A percentile compares a stretch with the other conserved stretches of the same genome.
These are phyloP conservation scores for Ramicandelaber brevisporus DNA, from an alignment of 192 early-diverging fungal genomes.

Conservation along the genomic window DNA sequence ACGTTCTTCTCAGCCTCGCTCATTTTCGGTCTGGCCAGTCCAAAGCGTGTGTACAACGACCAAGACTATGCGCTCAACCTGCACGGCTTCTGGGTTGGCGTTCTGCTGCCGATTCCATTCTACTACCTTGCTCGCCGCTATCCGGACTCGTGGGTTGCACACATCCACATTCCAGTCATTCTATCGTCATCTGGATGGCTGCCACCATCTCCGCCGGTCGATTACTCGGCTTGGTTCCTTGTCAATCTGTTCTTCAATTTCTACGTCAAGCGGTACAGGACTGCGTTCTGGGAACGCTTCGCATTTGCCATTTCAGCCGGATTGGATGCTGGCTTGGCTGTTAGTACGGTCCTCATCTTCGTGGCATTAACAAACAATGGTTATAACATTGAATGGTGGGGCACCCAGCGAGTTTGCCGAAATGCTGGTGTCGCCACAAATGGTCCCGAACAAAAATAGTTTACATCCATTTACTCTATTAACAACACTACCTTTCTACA, in stretches of 20 bases:
- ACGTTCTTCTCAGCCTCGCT: constrained; percentile 41
- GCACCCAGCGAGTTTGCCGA: too few relatives aligned
- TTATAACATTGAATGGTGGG: too few relatives aligned
- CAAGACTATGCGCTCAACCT: constrained; percentile 21
- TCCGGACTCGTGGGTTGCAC: constrained; percentile 36
- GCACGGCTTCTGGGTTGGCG: constrained; percentile 34
- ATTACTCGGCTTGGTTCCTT: constrained; percentile 21
- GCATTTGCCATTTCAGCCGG: constrained; percentile 12
- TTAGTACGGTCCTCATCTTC: constrained; percentile 3
- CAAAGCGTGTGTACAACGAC: constrained; percentile 37
- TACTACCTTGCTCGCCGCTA: constrained; percentile 30
- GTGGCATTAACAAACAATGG: too few relatives aligned
- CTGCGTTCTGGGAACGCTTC: constrained; percentile 31
- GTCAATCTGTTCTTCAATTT: constrained; percentile 44
- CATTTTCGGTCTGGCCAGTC: constrained; percentile 58
- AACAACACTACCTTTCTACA: too few relatives aligned
- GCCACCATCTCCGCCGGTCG: constrained; percentile 28
- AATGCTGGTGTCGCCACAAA: too few relatives aligned
- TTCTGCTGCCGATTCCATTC: constrained; percentile 40
- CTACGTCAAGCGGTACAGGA: constrained; percentile 30
- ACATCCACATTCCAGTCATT: constrained; percentile 46
- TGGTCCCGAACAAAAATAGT: too few relatives aligned
- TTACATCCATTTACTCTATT: too few relatives aligned
- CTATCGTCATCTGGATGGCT: constrained; percentile 27
- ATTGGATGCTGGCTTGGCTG: constrained; percentile 8